Evolutionary conservation across 1,284 basidiomycete species (phyloP).

Genomic region (Meira nashicola): DNA sequence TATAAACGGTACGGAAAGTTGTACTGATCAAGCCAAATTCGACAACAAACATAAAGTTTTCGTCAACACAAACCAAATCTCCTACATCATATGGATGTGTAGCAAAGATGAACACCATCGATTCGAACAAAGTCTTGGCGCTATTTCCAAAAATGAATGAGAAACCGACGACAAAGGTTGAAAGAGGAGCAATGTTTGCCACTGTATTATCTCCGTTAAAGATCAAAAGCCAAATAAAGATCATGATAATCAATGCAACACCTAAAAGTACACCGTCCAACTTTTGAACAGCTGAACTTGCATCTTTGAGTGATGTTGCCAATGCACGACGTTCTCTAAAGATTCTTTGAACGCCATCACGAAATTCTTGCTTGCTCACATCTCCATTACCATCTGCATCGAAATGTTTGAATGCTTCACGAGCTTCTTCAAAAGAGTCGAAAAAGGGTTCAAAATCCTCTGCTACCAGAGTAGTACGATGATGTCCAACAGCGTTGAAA

Average conservation of each 20-base stretch:
- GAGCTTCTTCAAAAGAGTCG: slow-evolving; percentile 66
- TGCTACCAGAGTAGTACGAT: slow-evolving; percentile 56
- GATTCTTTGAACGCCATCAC: slow-evolving; percentile 74
- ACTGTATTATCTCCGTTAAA: slow-evolving; percentile 69
- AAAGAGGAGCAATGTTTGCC: slow-evolving; percentile 72
- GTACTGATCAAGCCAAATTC: slow-evolving; percentile 73
- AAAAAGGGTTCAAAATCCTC: slow-evolving; percentile 66
- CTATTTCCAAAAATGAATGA: slow-evolving; percentile 66
- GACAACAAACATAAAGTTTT: slow-evolving; percentile 51
- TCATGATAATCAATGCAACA: slow-evolving; percentile 62
- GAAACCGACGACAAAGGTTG: slow-evolving; percentile 63
- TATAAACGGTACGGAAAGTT: slow-evolving; percentile 71
- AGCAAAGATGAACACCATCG: slow-evolving; percentile 67
- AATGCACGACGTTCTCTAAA: slow-evolving; percentile 73
- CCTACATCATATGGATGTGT: slow-evolving; percentile 53
- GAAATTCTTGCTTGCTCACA: slow-evolving; percentile 74
- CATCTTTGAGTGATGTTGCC: slow-evolving; percentile 61
- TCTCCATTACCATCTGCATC: slow-evolving; percentile 80
- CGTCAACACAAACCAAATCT: slow-evolving; percentile 51
- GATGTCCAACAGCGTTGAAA: slow-evolving; percentile 59
- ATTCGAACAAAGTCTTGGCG: slow-evolving; percentile 72
- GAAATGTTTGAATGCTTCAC: slow-evolving; percentile 69
- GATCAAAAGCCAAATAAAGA: slow-evolving; percentile 72
- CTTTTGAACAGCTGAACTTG: slow-evolving; percentile 43
- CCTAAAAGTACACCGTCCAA: slow-evolving; percentile 58